Conservation (phyloP, 345 rosid genomes). For the Turnera subulata region DNA sequence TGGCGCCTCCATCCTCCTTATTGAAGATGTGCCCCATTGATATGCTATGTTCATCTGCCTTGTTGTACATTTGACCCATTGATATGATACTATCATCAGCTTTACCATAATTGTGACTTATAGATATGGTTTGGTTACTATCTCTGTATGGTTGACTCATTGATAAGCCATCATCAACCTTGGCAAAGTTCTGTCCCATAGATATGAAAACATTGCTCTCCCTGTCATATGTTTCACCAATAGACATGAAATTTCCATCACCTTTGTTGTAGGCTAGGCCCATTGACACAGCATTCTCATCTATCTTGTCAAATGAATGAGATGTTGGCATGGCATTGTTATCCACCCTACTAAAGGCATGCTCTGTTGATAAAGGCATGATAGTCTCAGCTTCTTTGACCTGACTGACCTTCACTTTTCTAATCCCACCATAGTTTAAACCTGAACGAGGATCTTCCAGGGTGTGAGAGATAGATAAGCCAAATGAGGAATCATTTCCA, state of each 20-base stretch:
- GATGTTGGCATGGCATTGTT: conserved; percentile 6
- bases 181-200: conserved; percentile 39
- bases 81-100: conserved; percentile 37
- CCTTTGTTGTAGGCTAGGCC: conserved; percentile 22
- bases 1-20: conserved; percentile 30
- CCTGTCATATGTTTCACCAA: conserved; percentile 33
- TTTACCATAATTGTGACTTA: conserved; percentile 39
- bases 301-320: conserved; percentile 11
- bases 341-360: conserved; percentile 27
- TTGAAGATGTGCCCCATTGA: conserved; percentile 40
- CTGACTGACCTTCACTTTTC: conserved; percentile 54
- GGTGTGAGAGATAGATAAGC: conserved; percentile 38
- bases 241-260: conserved; percentile 22
- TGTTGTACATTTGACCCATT: conserved; percentile 43
- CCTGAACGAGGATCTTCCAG: conserved; percentile 37
- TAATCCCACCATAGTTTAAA: conserved; percentile 38
- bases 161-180: conserved; percentile 29
- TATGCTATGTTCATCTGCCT: conserved; percentile 36
- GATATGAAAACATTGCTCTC: conserved; percentile 42
- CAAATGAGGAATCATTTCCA: conserved; percentile 32
- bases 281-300: conserved; percentile 20
- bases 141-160: conserved; percentile 40
- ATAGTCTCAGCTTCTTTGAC: conserved; percentile 41
- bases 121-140: conserved; percentile 28
- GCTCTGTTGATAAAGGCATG: conserved; percentile 29